phyloP scores from a whole-genome alignment of 2,329 filamentous ascomycete genomes.

The Phaeoacremonium minimum region DNA sequence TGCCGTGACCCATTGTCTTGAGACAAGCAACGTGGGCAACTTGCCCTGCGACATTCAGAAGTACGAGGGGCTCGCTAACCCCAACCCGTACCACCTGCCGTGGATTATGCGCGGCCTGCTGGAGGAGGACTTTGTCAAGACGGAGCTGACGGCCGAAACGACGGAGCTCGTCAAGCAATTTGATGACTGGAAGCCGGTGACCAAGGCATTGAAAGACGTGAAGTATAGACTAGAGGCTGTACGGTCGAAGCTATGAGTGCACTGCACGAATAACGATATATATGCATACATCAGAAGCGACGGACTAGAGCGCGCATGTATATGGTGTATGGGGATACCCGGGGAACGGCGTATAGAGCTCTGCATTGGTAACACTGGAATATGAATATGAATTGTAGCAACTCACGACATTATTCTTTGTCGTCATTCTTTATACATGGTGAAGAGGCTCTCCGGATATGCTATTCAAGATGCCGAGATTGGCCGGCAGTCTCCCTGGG shows the following conservation, averaged over 20 bases:
- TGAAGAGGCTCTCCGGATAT: too few relatives aligned
- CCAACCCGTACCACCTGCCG: slow-evolving; percentile 86
- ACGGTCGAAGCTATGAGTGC: slow-evolving; percentile 71
- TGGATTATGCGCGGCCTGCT: slow-evolving; percentile 94
- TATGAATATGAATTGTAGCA: too few relatives aligned
- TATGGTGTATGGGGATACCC: too few relatives aligned
- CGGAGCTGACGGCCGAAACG: slow-evolving; percentile 72
- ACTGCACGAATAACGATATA: too few relatives aligned
- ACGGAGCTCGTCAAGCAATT: slow-evolving; percentile 79
- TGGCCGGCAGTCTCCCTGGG: too few relatives aligned
- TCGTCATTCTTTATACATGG: too few relatives aligned
- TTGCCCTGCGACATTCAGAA: slow-evolving; percentile 46
- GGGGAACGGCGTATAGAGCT: too few relatives aligned
- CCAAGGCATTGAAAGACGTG: slow-evolving; percentile 90
- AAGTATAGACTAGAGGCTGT: slow-evolving; percentile 92
- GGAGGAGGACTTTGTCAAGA: slow-evolving; percentile 87
- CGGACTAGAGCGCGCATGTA: too few relatives aligned
- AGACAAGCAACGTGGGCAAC: slow-evolving; percentile 57
- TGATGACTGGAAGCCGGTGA: slow-evolving; percentile 87
- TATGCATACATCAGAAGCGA: too few relatives aligned
- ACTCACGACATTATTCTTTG: too few relatives aligned
- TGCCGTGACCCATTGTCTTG: slow-evolving; percentile 67
- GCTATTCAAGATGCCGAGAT: too few relatives aligned
- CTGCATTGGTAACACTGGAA: too few relatives aligned
- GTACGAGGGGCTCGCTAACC: slow-evolving; percentile 43